Percentiles rank a stretch among this genome's conserved stretches.
These are phyloP conservation scores for Saccharomycopsis hybrid DNA, from an alignment of 1,139 yeast genomes.

Conservation along the genomic window DNA sequence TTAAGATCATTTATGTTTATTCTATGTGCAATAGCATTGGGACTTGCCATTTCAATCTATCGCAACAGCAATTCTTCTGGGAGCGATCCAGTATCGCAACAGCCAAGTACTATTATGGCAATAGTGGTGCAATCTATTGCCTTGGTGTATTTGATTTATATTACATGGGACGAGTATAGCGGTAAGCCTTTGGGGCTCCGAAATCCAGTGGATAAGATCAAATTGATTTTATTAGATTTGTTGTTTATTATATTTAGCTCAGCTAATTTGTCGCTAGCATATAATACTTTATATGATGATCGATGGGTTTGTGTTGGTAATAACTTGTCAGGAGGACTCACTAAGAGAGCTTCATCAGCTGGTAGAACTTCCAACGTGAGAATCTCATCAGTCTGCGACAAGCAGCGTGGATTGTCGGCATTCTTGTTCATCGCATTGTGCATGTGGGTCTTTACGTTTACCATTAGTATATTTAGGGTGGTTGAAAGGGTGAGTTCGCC, in stretches of 20 bases:
- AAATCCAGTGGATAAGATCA: constrained; percentile 74
- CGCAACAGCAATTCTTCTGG: constrained; percentile 38
- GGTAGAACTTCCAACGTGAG: not conserved
- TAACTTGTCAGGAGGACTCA: constrained; percentile 24
- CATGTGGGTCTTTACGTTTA: constrained; percentile 81
- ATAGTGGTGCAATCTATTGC: constrained; percentile 78
- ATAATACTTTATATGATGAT: constrained; percentile 72
- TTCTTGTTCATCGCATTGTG: constrained; percentile 69
- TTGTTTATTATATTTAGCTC: constrained; percentile 88
- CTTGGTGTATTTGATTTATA: constrained; percentile 66
- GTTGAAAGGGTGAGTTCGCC: constrained; percentile 55
- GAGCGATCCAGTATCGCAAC: constrained; percentile 54
- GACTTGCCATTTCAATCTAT: constrained; percentile 59
- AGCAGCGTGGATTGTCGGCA: constrained; percentile 74
- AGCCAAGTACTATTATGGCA: constrained; percentile 91
- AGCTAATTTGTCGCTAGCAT: constrained; percentile 80
- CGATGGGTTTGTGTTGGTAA: constrained; percentile 68
- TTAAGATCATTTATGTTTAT: constrained; percentile 64
- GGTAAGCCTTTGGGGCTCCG: constrained; percentile 90
- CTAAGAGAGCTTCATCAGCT: constrained; percentile 2
- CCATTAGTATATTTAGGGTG: constrained; percentile 75
- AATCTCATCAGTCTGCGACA: constrained; percentile 48
- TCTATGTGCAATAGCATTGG: constrained; percentile 57
- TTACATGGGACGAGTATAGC: constrained; percentile 83
- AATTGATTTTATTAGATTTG: constrained; percentile 70